Percentiles rank a stretch among this genome's conserved stretches.
These are phyloP conservation scores for Ophiocordyceps polyrhachis-furcata DNA, from an alignment of 2,329 filamentous ascomycete species.

Conservation along the genomic window DNA sequence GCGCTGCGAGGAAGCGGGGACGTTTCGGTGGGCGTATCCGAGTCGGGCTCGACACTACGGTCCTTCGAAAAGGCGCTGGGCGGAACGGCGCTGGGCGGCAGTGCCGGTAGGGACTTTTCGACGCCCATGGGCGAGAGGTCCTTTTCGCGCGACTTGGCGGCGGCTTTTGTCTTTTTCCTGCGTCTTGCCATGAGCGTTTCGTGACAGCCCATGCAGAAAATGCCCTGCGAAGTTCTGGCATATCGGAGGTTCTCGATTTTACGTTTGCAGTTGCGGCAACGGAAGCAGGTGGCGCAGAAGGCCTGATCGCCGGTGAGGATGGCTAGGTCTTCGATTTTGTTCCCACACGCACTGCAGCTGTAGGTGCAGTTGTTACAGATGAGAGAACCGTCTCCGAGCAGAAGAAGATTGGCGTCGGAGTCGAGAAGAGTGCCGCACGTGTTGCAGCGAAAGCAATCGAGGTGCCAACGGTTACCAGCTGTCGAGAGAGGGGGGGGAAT, in stretches of 20 bases:
- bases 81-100: conserved; percentile 57
- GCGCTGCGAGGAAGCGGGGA: conserved; percentile 40
- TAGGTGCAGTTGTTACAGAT: conserved; percentile 99
- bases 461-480: conserved; percentile 97
- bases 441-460: conserved; percentile 96
- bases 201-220: conserved; percentile 98
- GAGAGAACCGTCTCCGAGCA: conserved; percentile 90
- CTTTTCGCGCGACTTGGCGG: conserved; percentile 42
- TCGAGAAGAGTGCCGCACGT: conserved; percentile 90
- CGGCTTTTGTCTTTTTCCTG: conserved; percentile 66
- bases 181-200: conserved; percentile 88
- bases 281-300: conserved; percentile 92
- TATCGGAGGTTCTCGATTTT: conserved; percentile 98
- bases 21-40: conserved; percentile 49
- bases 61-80: conserved; percentile 43
- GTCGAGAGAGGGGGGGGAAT: neutral
- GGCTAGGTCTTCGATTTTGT: conserved; percentile 96
- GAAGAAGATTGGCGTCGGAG: conserved; percentile 90
- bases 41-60: conserved; percentile 35
- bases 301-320: conserved; percentile 96
- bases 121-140: conserved; percentile 49
- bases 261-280: conserved; percentile 93
- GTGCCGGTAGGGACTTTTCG: conserved; percentile 83
- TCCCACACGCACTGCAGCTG: conserved; percentile 87
- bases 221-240: conserved; percentile 91